Evolutionary conservation across 768 basidiomycete genomes (phyloP), one percentile per base, ranked within the genome.

Genomic region (Lactifluus volemus): DNA sequence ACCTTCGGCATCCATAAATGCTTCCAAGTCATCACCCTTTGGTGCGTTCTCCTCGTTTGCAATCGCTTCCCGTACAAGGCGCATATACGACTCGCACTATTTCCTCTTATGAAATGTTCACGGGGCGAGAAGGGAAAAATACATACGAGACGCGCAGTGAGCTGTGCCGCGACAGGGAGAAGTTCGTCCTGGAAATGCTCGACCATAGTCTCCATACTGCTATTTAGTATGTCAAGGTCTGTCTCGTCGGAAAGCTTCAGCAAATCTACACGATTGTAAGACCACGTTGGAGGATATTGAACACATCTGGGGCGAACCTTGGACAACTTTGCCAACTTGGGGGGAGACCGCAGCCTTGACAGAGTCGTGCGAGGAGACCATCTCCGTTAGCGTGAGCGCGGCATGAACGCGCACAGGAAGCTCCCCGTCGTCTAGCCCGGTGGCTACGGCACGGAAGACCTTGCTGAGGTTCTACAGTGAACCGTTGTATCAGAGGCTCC

Each of bases 201-300:
- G 15, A 94, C 92, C 82, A 95, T 86, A 29, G 83, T 81, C 67
- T 92, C 88, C 86, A 92, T 91, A 68, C 86, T 82, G 63, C 76
- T 78, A 68, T 90, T 92, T 58, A 94, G 77, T 51, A 90, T 80
- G 70, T 95, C 92, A 48, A 96, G 75, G 70, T 95, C 92, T 49
- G 90, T 92, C 73, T 94, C 89, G 70, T 93, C 89, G n/a, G 89
- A 84, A 48, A 96, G 78, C 71, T 90, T 91, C 67, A 94, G 80
- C n/a, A 94, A 76, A 70, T 89, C 90, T 90, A 63, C 14, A n/a
- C 1, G 45, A 21, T 38, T 36, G 25, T 61, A 34, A 61, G 55
- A 4, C 10, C 34, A 30, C 25, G 32, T 38, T 39, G 5, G 6
- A 32, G 34, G 12, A 17, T 12, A 11, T 61, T 17, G 21, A 19